Percentiles rank a stretch among this genome's conserved stretches.
Evolutionary conservation across 2,329 filamentous ascomycete species (phyloP).

Genomic region (Talaromyces islandicus): DNA sequence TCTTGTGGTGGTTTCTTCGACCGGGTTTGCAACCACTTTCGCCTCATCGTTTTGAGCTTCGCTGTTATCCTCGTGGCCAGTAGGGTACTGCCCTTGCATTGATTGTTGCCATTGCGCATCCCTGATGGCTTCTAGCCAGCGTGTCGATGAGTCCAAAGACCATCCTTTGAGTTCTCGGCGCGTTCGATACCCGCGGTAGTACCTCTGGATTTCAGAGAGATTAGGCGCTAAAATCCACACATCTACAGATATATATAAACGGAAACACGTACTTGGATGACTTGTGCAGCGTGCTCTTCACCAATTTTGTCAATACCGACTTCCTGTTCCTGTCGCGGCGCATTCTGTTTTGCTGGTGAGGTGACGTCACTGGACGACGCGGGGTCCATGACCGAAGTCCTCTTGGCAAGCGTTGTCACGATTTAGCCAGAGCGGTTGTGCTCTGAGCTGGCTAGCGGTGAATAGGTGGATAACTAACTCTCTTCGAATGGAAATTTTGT

Average conservation of each 20-base stretch:
- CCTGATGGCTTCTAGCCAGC: slow-evolving; percentile 37
- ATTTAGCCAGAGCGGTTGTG: background rate
- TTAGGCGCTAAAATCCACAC: background rate
- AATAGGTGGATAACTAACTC: no score
- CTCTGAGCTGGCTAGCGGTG: no score
- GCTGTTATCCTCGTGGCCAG: slow-evolving; percentile 1
- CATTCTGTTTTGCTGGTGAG: background rate
- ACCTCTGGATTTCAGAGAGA: slow-evolving; percentile 1
- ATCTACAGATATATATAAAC: background rate
- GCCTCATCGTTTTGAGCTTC: background rate
- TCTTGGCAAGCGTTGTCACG: background rate
- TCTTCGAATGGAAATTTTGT: no score
- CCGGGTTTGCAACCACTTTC: background rate
- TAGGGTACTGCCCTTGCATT: slow-evolving; percentile 37
- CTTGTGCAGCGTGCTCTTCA: background rate
- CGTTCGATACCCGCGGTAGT: slow-evolving; percentile 12
- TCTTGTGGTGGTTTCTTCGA: background rate
- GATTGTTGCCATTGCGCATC: slow-evolving; percentile 52
- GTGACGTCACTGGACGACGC: slow-evolving; percentile 5
- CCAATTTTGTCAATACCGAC: background rate
- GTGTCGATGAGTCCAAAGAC: slow-evolving; percentile 9
- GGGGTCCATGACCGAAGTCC: background rate
- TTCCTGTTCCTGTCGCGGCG: background rate
- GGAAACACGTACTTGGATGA: background rate
- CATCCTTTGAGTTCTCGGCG: slow-evolving; percentile 12